Evolutionary conservation across 1,139 yeast genomes (phyloP).

Genomic region (Zygoascus meyerae): DNA sequence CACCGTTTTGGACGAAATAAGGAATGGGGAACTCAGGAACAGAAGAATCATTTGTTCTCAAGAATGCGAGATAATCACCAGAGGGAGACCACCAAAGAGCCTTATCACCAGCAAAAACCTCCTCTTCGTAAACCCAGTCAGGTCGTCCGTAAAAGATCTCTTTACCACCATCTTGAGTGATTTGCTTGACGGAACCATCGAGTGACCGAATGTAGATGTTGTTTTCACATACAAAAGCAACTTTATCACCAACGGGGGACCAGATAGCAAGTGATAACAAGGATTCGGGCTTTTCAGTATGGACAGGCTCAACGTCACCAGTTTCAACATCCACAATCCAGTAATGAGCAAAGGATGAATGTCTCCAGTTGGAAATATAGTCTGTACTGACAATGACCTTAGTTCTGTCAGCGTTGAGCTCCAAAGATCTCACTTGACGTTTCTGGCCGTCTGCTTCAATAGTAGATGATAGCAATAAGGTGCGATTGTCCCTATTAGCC

Average conservation of each 20-base stretch:
- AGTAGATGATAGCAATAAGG: conserved; percentile 17
- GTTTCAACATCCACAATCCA: conserved; percentile 52
- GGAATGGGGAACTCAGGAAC: conserved; percentile 66
- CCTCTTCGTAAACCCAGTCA: conserved; percentile 98
- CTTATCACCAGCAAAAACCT: conserved; percentile 57
- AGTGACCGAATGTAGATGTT: conserved; percentile 49
- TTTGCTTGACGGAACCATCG: conserved; percentile 30
- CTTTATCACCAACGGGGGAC: conserved; percentile 63
- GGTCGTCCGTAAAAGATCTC: conserved; percentile 78
- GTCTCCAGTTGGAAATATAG: conserved; percentile 59
- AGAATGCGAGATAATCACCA: conserved; percentile 57
- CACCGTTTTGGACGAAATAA: conserved; percentile 43
- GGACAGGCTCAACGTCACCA: conserved; percentile 41
- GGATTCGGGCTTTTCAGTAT: conserved; percentile 26
- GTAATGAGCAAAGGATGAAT: conserved; percentile 61
- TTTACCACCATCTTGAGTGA: conserved; percentile 65
- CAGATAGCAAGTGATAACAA: conserved; percentile 54
- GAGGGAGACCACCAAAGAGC: conserved; percentile 89
- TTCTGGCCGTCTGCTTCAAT: conserved; percentile 19
- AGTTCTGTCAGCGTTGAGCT: conserved; percentile 37
- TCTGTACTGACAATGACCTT: conserved; percentile 50
- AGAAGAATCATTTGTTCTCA: conserved; percentile 62
- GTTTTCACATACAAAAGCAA: conserved; percentile 63
- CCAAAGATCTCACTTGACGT: conserved; percentile 24
- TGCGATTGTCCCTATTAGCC: conserved; percentile 23